Evolutionary conservation across 164 flowering plant genomes (phyloP).

Genomic region (Echeveria elegans): DNA sequence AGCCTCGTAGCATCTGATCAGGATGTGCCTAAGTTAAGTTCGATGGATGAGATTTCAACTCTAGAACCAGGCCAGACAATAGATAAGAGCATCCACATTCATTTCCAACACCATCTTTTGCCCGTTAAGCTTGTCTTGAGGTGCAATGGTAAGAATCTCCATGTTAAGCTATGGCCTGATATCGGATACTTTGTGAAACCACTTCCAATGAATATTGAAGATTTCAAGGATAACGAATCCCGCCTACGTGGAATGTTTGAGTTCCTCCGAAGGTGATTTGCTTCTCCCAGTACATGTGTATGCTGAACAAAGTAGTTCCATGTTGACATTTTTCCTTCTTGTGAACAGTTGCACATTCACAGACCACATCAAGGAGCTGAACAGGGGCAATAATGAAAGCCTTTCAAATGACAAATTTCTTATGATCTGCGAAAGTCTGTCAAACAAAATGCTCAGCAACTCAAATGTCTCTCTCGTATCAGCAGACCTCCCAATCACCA

Average conservation of each 20-base stretch:
- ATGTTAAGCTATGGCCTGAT: constrained; percentile 84
- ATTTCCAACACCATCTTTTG: constrained; percentile 80
- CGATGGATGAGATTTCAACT: constrained; percentile 57
- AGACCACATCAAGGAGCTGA: constrained; percentile 50
- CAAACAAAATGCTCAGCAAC: constrained; percentile 69
- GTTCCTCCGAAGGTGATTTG: constrained; percentile 57
- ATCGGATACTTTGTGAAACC: constrained; percentile 90
- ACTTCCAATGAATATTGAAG: constrained; percentile 49
- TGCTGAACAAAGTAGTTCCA: neutral
- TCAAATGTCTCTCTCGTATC: constrained; percentile 66
- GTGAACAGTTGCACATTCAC: constrained; percentile 61
- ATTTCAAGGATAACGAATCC: constrained; percentile 52
- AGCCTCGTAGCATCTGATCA: constrained; percentile 28
- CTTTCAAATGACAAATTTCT: constrained; percentile 53
- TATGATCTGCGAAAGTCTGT: constrained; percentile 59
- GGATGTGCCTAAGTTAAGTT: constrained; percentile 45
- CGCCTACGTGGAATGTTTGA: constrained; percentile 90
- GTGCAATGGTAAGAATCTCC: constrained; percentile 46
- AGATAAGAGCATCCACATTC: constrained; percentile 49
- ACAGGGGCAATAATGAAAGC: constrained; percentile 22
- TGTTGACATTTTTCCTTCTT: constrained; percentile 4
- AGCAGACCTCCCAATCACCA: constrained; percentile 66
- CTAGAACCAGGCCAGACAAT: constrained; percentile 56
- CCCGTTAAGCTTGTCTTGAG: constrained; percentile 64
- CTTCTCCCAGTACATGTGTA: neutral